Conservation (phyloP, 139 green algal species). For the Tetratostichococcus sp. region DNA sequence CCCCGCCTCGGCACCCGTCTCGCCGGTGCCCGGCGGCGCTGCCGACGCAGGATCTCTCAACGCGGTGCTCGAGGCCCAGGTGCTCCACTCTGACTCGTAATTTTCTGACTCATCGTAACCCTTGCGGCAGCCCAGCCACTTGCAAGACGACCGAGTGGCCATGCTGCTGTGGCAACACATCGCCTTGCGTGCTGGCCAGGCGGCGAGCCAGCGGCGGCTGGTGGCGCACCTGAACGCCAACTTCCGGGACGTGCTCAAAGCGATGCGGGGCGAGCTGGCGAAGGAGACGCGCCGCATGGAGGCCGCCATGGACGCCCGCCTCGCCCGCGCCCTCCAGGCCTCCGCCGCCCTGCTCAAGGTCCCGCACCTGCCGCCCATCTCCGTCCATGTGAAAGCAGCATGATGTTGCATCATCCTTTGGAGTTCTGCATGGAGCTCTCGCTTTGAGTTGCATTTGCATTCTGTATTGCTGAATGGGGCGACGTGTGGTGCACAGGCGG, state of each 20-base stretch:
- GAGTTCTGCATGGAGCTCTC: too few relatives aligned
- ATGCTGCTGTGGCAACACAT: too few relatives aligned
- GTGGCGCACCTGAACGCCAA: conserved; percentile 28
- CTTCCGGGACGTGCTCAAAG: conserved; percentile 36
- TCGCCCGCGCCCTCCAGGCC: neutral
- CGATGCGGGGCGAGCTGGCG: conserved; percentile 31
- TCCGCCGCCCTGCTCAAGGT: neutral
- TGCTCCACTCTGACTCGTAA: too few relatives aligned
- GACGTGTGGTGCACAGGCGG: neutral
- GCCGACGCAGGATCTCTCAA: neutral
- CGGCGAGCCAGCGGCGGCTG: conserved; percentile 3
- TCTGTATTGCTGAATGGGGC: too few relatives aligned
- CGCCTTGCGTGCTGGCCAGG: neutral
- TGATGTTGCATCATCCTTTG: too few relatives aligned
- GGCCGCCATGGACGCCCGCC: conserved; percentile 9
- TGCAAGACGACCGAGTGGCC: too few relatives aligned
- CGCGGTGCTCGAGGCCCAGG: neutral
- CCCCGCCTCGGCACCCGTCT: neutral
- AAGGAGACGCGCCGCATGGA: conserved; percentile 21
- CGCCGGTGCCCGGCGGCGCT: too few relatives aligned
- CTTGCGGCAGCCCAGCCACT: neutral
- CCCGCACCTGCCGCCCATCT: too few relatives aligned
- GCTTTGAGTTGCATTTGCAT: too few relatives aligned
- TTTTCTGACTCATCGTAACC: too few relatives aligned
- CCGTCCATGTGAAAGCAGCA: too few relatives aligned